Evolutionary conservation across 2,329 filamentous ascomycete species (phyloP).

Genomic region (Rutstroemia sydowiana): DNA sequence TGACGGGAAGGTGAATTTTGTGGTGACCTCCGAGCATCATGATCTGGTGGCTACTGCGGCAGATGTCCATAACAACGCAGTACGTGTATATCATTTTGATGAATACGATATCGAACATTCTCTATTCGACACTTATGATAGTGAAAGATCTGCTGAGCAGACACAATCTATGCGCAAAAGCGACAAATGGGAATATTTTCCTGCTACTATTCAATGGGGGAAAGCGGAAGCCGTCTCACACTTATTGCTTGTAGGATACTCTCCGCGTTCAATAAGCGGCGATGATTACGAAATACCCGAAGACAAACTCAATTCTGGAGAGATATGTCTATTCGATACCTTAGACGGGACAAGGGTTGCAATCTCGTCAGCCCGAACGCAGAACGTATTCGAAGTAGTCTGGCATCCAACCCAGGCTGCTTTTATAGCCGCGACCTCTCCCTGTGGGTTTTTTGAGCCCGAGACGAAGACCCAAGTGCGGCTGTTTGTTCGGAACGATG

Average conservation of each 20-base stretch:
- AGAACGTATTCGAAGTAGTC: constrained; percentile 57
- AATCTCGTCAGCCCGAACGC: constrained; percentile 43
- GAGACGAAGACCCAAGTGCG: constrained; percentile 50
- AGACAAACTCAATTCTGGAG: constrained; percentile 49
- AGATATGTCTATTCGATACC: constrained; percentile 54
- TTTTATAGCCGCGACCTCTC: constrained; percentile 53
- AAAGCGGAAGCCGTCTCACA: constrained; percentile 37
- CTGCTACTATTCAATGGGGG: constrained; percentile 58
- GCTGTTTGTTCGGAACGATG: constrained; percentile 37
- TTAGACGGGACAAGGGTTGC: constrained; percentile 33
- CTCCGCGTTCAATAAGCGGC: constrained; percentile 45
- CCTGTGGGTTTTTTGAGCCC: constrained; percentile 36
- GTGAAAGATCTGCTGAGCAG: constrained; percentile 21
- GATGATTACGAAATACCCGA: constrained; percentile 51
- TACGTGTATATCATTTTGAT: constrained; percentile 48
- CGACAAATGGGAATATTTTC: constrained; percentile 53
- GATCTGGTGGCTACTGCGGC: constrained; percentile 52
- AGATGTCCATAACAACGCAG: constrained; percentile 45
- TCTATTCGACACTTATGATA: constrained; percentile 24
- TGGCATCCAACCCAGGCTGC: constrained; percentile 51
- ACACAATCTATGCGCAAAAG: constrained; percentile 16
- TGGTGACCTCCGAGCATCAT: constrained; percentile 40
- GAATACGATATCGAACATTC: constrained; percentile 30
- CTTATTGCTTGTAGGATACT: constrained; percentile 55
- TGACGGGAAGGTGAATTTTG: constrained; percentile 54